Evolutionary conservation across 371 early-diverging fungal species (phyloP).

Genomic region (Mucor piriformis): DNA sequence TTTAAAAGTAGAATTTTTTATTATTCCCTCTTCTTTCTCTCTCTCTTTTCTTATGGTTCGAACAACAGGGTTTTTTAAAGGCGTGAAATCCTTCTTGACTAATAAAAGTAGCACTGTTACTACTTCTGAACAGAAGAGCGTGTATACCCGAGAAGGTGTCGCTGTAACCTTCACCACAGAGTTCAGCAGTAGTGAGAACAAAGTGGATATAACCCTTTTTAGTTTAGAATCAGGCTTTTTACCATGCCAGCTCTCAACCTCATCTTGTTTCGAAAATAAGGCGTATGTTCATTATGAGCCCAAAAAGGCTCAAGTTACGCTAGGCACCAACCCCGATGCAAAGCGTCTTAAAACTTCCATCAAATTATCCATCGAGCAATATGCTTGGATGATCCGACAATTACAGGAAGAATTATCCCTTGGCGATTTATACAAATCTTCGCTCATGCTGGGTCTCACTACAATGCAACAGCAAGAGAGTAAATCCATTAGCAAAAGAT

Average conservation of each 20-base stretch:
- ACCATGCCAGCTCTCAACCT: slow-evolving; percentile 15
- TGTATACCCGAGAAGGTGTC: slow-evolving; percentile 15
- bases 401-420: slow-evolving; percentile 33
- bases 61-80: not conserved
- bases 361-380: slow-evolving; percentile 34
- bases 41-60: not conserved
- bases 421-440: not conserved
- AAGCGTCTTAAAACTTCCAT: no score
- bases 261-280: slow-evolving; percentile 9
- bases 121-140: not conserved
- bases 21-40: not conserved
- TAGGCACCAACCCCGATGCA: slow-evolving; percentile 34
- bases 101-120: not conserved
- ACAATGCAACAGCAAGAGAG: slow-evolving; percentile 3
- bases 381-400: slow-evolving; percentile 43
- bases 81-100: not conserved
- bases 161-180: slow-evolving; percentile 39
- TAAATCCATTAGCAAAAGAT: slow-evolving; percentile 16
- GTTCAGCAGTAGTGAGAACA: slow-evolving; percentile 7
- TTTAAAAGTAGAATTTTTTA: not conserved
- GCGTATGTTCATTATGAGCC: slow-evolving; percentile 48
- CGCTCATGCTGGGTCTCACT: slow-evolving; percentile 24
- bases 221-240: slow-evolving; percentile 15
- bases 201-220: not conserved
- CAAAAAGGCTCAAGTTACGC: slow-evolving; percentile 23